Conservation (phyloP, 2,329 filamentous ascomycete genomes). For the Trichoderma oligosporum region DNA sequence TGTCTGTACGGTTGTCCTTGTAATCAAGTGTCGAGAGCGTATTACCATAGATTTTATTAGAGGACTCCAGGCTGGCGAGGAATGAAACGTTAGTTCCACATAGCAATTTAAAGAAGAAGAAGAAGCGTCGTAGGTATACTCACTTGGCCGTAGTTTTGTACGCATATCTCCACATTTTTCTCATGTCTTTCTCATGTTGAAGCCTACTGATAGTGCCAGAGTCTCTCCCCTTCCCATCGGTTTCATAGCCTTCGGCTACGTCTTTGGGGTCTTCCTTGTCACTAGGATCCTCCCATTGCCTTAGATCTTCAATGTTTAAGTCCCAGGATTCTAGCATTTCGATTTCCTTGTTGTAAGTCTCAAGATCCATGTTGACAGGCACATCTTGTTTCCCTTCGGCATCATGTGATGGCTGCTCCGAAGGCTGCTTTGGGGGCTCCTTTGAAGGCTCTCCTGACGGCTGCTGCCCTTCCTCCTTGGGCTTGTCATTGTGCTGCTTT, state of each 20-base stretch:
- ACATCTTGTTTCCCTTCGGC: conserved; percentile 17
- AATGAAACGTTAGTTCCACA: neutral
- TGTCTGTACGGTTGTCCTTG: conserved; percentile 36
- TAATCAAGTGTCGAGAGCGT: conserved; percentile 47
- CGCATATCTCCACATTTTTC: conserved; percentile 39
- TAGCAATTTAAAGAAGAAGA: neutral
- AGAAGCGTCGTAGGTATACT: conserved; percentile 23
- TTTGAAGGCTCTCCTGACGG: neutral
- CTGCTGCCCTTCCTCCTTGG: neutral
- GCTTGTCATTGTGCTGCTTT: neutral
- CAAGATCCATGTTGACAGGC: conserved; percentile 22
- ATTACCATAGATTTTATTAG: conserved; percentile 55
- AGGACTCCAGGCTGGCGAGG: conserved; percentile 39
- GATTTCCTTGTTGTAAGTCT: conserved; percentile 16
- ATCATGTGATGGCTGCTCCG: too few relatives aligned
- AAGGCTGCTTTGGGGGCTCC: neutral
- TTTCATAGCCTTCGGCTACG: conserved; percentile 36
- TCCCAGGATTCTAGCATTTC: conserved; percentile 30
- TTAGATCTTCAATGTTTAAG: conserved; percentile 35
- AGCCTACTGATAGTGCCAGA: conserved; percentile 34
- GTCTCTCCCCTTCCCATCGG: conserved; percentile 34
- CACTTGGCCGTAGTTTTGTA: conserved; percentile 42
- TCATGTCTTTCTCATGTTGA: conserved; percentile 43
- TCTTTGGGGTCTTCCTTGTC: conserved; percentile 36
- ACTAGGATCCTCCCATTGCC: conserved; percentile 36